Percentiles rank a stretch among this genome's conserved stretches.
phyloP scores from a whole-genome alignment of 2,329 filamentous ascomycete genomes.

The Colletotrichum limetticola region DNA sequence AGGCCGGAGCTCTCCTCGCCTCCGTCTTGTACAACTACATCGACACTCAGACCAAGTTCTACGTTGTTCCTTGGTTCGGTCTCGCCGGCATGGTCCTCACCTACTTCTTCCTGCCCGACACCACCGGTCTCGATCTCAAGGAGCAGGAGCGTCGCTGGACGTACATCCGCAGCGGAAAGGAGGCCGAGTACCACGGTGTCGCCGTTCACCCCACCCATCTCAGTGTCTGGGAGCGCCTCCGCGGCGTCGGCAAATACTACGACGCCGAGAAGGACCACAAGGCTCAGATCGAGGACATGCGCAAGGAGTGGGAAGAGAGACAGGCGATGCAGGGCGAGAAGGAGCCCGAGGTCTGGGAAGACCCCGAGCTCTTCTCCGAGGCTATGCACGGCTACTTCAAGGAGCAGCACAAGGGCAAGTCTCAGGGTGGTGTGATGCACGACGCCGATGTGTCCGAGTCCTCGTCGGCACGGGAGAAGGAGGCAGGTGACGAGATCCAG shows the following conservation, averaged over 20 bases:
- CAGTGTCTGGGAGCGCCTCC: constrained; percentile 86
- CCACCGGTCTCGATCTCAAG: constrained; percentile 94
- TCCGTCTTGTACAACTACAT: constrained; percentile 97
- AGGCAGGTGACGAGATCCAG: constrained; percentile 16
- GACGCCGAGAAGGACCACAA: constrained; percentile 85
- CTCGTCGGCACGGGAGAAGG: constrained; percentile 30
- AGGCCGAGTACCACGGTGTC: constrained; percentile 89
- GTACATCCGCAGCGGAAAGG: constrained; percentile 83
- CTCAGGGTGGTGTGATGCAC: constrained; percentile 2
- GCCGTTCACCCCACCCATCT: constrained; percentile 91
- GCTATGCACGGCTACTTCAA: constrained; percentile 67
- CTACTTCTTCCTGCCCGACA: constrained; percentile 90
- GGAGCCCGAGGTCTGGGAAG: constrained; percentile 58
- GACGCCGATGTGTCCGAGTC: constrained; percentile 6
- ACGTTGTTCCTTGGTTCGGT: constrained; percentile 95
- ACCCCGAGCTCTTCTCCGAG: constrained; percentile 62
- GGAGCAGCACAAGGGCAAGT: constrained; percentile 35
- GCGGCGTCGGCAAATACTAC: constrained; percentile 84
- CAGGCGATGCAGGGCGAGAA: constrained; percentile 59
- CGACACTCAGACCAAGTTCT: constrained; percentile 83
- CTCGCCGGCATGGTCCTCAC: constrained; percentile 87
- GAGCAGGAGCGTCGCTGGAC: constrained; percentile 95
- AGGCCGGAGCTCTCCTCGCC: constrained; percentile 87
- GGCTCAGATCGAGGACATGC: constrained; percentile 86
- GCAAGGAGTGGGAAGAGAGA: constrained; percentile 67